Conservation (phyloP, 2,329 filamentous ascomycete genomes). For the Trichophyton verrucosum region DNA sequence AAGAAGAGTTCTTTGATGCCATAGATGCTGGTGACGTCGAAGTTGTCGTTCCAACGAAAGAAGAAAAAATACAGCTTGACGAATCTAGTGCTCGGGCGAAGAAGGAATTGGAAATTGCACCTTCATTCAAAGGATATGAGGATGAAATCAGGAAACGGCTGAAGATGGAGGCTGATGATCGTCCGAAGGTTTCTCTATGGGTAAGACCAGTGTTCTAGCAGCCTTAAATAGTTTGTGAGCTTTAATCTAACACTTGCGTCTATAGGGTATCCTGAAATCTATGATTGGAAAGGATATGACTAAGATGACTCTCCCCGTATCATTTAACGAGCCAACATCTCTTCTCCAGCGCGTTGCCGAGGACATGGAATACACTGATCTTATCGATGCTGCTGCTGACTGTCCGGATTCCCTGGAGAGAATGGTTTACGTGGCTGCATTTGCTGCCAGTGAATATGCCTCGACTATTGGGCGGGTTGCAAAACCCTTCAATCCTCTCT, state of each 20-base stretch:
- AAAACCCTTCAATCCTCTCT: conserved; percentile 92
- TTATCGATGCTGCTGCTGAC: conserved; percentile 79
- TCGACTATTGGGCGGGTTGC: conserved; percentile 94
- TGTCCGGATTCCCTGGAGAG: conserved; percentile 79
- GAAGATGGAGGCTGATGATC: conserved; percentile 81
- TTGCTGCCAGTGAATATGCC: conserved; percentile 91
- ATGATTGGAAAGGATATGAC: conserved; percentile 99
- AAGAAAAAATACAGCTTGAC: conserved; percentile 37
- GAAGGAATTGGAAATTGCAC: conserved; percentile 53
- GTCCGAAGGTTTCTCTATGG: conserved; percentile 92
- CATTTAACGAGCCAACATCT: conserved; percentile 96
- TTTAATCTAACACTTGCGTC: background rate
- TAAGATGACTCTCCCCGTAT: conserved; percentile 96
- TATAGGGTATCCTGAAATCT: conserved; percentile 84
- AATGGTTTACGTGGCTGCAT: conserved; percentile 86
- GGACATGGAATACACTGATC: conserved; percentile 94
- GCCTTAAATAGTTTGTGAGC: background rate
- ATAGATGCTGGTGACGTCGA: conserved; percentile 70
- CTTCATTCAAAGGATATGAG: conserved; percentile 81
- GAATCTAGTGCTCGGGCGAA: conserved; percentile 34
- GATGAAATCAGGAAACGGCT: conserved; percentile 67
- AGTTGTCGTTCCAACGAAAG: conserved; percentile 40
- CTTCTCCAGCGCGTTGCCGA: conserved; percentile 88
- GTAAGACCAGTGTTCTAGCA: conserved; percentile 41
- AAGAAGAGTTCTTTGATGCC: conserved; percentile 94